Conservation (phyloP, 192 early-diverging fungal genomes). For the Umbelopsis vinacea region DNA sequence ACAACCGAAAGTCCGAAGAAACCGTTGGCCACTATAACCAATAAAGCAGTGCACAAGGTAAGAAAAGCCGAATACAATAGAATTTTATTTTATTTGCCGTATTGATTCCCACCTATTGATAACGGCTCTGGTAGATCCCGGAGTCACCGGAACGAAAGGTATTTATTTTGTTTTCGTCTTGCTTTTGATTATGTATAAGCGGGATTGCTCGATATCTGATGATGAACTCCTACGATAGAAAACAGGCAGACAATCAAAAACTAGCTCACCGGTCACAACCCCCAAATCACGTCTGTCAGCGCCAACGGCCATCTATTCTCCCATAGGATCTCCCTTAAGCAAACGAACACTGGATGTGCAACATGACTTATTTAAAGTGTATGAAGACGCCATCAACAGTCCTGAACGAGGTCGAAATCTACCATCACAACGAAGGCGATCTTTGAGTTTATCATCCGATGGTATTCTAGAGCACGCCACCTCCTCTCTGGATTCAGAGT, state of each 20-base stretch:
- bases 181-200: not conserved
- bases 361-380: slow-evolving; percentile 5
- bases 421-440: not conserved
- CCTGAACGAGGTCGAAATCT: not conserved
- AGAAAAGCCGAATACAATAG: not conserved
- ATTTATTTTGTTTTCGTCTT: not conserved
- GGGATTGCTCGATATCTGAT: not conserved
- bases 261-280: slow-evolving; percentile 20
- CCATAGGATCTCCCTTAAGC: not conserved
- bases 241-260: slow-evolving; percentile 23
- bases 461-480: not conserved
- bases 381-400: not conserved
- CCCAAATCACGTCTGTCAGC: slow-evolving; percentile 17
- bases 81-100: too few relatives aligned
- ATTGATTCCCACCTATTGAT: too few relatives aligned
- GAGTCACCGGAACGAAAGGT: slow-evolving; percentile 23
- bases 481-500: not conserved
- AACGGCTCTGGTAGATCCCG: not conserved
- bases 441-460: not conserved
- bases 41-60: not conserved
- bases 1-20: slow-evolving; percentile 13
- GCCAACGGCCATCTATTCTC: not conserved
- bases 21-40: not conserved
- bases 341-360: slow-evolving; percentile 5
- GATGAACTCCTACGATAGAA: not conserved